These are phyloP conservation scores for Geotrichum siamense DNA, from an alignment of 1,139 yeast species.

Conservation along the genomic window DNA sequence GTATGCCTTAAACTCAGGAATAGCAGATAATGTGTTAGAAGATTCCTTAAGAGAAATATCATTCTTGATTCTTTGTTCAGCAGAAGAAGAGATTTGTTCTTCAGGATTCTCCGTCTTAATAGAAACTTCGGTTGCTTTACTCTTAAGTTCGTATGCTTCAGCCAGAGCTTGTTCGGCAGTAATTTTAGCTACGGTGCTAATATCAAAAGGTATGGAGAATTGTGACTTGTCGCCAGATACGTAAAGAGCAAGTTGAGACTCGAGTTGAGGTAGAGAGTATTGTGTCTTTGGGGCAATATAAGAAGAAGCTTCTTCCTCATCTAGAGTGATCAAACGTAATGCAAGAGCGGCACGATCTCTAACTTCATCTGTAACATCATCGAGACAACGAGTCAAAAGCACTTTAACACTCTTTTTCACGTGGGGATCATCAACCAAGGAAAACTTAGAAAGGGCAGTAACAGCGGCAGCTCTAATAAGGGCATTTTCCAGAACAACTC, in stretches of 20 bases:
- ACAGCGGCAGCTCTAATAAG: conserved; percentile 95
- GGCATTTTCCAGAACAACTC: conserved; percentile 93
- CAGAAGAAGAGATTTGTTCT: conserved; percentile 19
- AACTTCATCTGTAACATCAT: conserved; percentile 92
- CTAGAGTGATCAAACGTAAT: conserved; percentile 52
- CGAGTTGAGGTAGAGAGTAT: conserved; percentile 71
- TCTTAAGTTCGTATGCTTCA: conserved; percentile 43
- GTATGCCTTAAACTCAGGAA: conserved; percentile 62
- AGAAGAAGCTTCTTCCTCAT: conserved; percentile 42
- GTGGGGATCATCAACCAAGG: conserved; percentile 63
- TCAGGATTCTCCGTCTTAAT: conserved; percentile 18
- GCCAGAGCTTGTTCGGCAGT: conserved; percentile 60
- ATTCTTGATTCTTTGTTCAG: conserved; percentile 35
- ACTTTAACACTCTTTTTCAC: conserved; percentile 66
- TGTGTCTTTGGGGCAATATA: conserved; percentile 62
- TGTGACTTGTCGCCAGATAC: conserved; percentile 55
- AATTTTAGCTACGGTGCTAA: conserved; percentile 54
- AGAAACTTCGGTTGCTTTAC: conserved; percentile 24
- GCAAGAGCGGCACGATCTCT: conserved; percentile 95
- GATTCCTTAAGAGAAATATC: conserved; percentile 44
- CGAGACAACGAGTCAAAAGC: conserved; percentile 72
- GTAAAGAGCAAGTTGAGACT: conserved; percentile 66
- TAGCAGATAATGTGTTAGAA: conserved; percentile 55
- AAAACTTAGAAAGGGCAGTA: conserved; percentile 85
- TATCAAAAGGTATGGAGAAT: conserved; percentile 63